Evolutionary conservation across 768 basidiomycete species (phyloP), one percentile per base, ranked within the genome.

Genomic region (Rhodotorula paludigena): DNA sequence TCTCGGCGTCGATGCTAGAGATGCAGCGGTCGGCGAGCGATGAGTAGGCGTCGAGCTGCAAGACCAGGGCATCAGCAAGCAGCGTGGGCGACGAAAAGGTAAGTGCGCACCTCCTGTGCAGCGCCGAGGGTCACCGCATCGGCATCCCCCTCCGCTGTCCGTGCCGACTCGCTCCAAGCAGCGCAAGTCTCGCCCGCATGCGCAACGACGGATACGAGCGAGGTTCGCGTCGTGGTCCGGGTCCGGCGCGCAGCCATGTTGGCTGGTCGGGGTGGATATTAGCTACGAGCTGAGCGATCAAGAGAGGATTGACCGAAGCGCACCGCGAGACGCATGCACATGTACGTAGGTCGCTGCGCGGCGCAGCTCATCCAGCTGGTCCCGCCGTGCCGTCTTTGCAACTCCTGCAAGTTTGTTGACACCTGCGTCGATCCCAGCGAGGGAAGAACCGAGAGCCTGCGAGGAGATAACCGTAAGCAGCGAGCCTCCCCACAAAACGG

Each of bases 41-140:
- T 7, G 60, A 36, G 55, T 52, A 57, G 44, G 14, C 28, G 36
- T 60, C 60, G 51, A 62, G 54, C 64, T 70, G 48, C 2, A 2
- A 0, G 18, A 15, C 15, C 0, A 8, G n/a, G 18, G 5, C 1
- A 23, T 2, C 5, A 3, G 25, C 15, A 5, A 5, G 5, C 7
- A 8, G 20, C 3, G 32, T 20, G 30, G 23, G 38, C 33, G 25
- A 33, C 18, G 39, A 6, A 36, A 15, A 14, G n/a, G n/a, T n/a
- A n/a, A n/a, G n/a, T n/a, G n/a, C 51, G 28, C 20, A 51, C 48
- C 36, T 36, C 9, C 11, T 32, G 14, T 11, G 45, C 47, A 2
- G 45, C 57, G 1, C n/a, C 12, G 2, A 20, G 30, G 12, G 30
- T 32, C 9, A 44, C 25, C 32, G 32, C 11, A 20, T 45, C 42